phyloP scores from a whole-genome alignment of 495 filamentous ascomycete species.

The Alectoria sarmentosa region DNA sequence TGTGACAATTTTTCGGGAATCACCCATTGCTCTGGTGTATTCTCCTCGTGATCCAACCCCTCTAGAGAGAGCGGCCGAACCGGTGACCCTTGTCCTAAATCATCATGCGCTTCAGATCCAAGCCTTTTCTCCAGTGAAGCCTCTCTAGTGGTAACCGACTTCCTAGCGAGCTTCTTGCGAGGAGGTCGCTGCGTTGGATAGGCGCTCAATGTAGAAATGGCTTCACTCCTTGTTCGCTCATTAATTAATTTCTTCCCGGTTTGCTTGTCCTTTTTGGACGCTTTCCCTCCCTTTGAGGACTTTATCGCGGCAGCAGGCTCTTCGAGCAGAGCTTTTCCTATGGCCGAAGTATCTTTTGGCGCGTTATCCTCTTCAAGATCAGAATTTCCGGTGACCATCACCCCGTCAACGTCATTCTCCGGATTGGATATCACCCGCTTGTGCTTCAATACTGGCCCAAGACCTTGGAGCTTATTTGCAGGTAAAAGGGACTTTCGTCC shows the following conservation, averaged over 20 bases:
- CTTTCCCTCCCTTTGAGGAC: not conserved
- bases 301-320: not conserved
- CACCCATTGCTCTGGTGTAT: not conserved
- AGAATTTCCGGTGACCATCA: not conserved
- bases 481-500: not conserved
- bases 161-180: not conserved
- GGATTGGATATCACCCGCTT: not conserved
- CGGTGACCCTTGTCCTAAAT: not conserved
- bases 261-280: not conserved
- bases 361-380: not conserved
- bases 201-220: not conserved
- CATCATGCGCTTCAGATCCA: not conserved
- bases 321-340: not conserved
- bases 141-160: not conserved
- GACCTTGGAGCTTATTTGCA: not conserved
- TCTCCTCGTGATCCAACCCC: not conserved
- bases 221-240: not conserved
- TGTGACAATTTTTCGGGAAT: not conserved
- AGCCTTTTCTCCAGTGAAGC: not conserved
- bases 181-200: conserved; percentile 5
- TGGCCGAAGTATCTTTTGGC: not conserved
- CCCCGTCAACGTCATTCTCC: not conserved
- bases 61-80: no score
- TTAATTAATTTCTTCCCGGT: not conserved
- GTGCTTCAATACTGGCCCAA: not conserved